Evolutionary conservation across 495 filamentous ascomycete species (phyloP).

Genomic region (Achaetomiella virescens): DNA sequence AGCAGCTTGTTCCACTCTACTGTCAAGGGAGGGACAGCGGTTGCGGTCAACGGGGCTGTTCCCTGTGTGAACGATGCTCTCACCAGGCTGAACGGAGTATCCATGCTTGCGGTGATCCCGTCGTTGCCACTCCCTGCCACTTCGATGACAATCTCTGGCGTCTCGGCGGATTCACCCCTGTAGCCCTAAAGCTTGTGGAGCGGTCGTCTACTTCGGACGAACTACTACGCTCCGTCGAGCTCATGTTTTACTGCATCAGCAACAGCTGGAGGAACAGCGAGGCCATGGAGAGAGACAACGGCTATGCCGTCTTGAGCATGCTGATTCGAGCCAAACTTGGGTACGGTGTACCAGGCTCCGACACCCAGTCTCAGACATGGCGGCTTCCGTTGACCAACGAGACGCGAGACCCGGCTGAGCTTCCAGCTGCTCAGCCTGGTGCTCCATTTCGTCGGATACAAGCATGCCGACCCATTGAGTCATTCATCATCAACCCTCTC

Average conservation of each 20-base stretch:
- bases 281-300: conserved; percentile 93
- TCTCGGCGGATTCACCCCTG: conserved; percentile 76
- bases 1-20: conserved; percentile 66
- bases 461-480: conserved; percentile 69
- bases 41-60: conserved; percentile 82
- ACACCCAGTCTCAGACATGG: conserved; percentile 33
- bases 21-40: conserved; percentile 63
- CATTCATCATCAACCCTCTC: conserved; percentile 90
- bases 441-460: conserved; percentile 81
- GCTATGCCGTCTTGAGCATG: conserved; percentile 79
- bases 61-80: conserved; percentile 88
- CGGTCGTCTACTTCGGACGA: conserved; percentile 60
- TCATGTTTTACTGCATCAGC: conserved; percentile 75
- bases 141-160: conserved; percentile 93
- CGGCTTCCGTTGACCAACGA: conserved; percentile 38
- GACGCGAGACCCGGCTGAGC: conserved; percentile 58
- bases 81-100: conserved; percentile 66
- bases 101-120: conserved; percentile 80
- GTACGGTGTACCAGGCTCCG: conserved; percentile 37
- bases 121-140: conserved; percentile 68
- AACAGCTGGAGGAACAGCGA: conserved; percentile 96
- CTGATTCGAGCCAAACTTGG: conserved; percentile 73
- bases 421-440: conserved; percentile 68
- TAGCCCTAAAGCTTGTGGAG: conserved; percentile 78
- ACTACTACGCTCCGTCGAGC: conserved; percentile 69